Evolutionary conservation across 805 yeast genomes (phyloP), one percentile per base, ranked within the genome.

Genomic region (Myxozyma monticola): DNA sequence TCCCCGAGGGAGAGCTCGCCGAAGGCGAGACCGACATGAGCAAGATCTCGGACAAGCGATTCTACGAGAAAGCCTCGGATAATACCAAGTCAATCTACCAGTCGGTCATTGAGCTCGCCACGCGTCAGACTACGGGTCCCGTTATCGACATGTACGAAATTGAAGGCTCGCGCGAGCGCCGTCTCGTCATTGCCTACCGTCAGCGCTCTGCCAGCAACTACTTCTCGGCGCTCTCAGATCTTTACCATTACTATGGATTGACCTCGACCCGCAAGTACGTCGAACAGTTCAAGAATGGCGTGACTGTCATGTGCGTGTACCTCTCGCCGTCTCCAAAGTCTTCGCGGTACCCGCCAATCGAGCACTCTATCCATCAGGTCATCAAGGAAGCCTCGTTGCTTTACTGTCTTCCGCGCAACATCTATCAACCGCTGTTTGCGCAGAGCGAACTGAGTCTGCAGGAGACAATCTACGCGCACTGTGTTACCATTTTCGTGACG

Each of bases 391-490:
- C 96, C 30, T 88, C 97, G 4, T 76, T 93, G 62, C 76, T 91
- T 60, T 93, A 86, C 71, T 86, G 96, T 62, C 80, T 91, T 60
- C 99, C 99, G 43, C 83, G 85, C 68, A 87, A 88, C 64, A 76
- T 80, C 61, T 91, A 90, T 75, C 83, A 82, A 60, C 76, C 77
- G 45, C 76, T 82, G 49, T 90, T 90, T 65, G 81, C 84, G 55
- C 68, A 74, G 43, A 85, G 91, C 47, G 82, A 81, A 59, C 77
- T 91, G 69, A 89, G 97, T 1, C 81, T 95, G 61, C 98, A 91
- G 71, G 99, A 93, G 71, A 81, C 90, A 39, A 84, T 89, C 50
- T 93, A 93, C 67, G 95, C 97, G 38, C 98, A 91, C 68, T 85
- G 89, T 68, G 96, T 91, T 62, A 84, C 86, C 38, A 86, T 88